Evolutionary conservation across 495 filamentous ascomycete species (phyloP).

Genomic region (Pyronema domesticum): DNA sequence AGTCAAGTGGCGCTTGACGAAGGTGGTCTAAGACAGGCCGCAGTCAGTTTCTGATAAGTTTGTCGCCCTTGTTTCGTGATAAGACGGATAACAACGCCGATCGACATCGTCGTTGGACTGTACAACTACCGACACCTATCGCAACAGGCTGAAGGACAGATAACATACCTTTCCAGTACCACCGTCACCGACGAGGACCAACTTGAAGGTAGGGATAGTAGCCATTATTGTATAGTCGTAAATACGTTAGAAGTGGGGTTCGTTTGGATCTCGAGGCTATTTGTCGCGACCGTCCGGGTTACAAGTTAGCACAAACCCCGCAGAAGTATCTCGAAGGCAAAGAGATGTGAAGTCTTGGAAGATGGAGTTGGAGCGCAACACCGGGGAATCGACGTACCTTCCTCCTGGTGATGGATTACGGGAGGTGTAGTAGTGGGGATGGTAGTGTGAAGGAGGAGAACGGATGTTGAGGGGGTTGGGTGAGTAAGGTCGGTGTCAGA

Average conservation of each 20-base stretch:
- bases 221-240: background rate
- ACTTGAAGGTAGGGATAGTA: conserved; percentile 70
- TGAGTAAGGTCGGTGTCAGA: background rate
- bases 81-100: background rate
- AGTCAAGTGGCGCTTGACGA: conserved; percentile 99
- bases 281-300: background rate
- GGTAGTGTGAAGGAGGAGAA: background rate
- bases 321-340: background rate
- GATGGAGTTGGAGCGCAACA: background rate
- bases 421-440: background rate
- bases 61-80: background rate
- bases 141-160: background rate
- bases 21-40: conserved; percentile 59
- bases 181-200: conserved; percentile 98
- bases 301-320: background rate
- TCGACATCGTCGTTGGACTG: background rate
- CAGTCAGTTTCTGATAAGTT: conserved; percentile 22
- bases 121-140: background rate
- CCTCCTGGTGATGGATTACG: background rate
- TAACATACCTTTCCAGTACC: conserved; percentile 93
- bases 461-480: background rate
- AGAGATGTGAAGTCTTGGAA: background rate
- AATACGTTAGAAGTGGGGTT: background rate
- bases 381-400: background rate
- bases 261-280: background rate